These are phyloP conservation scores for Chrysopogon serrulatus DNA, from an alignment of 176 grass and related monocot genomes.

Conservation along the genomic window DNA sequence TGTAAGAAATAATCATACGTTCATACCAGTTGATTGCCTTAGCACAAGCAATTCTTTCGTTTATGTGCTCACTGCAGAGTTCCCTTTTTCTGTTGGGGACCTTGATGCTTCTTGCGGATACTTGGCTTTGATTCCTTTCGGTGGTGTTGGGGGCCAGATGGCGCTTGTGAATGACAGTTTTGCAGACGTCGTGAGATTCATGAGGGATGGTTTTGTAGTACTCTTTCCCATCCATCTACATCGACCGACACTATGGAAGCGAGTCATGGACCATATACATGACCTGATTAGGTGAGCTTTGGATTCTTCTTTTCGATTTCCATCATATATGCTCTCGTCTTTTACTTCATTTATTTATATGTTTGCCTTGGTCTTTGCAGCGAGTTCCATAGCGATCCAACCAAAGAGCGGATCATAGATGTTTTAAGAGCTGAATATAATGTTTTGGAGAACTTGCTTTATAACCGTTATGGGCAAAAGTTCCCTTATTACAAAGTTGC, in stretches of 20 bases:
- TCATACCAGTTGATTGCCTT: neutral
- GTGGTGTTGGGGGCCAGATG: neutral
- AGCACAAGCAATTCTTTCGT: neutral
- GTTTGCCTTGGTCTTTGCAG: neutral
- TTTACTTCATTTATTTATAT: neutral
- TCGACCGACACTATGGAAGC: neutral
- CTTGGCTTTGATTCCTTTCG: slow-evolving; percentile 7
- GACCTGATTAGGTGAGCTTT: neutral
- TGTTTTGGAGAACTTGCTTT: neutral
- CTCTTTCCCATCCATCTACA: neutral
- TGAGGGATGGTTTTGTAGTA: neutral
- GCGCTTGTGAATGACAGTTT: neutral
- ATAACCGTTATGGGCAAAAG: too few relatives aligned
- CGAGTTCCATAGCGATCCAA: neutral
- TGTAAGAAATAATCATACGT: neutral
- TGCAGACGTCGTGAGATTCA: neutral
- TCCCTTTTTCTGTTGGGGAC: neutral
- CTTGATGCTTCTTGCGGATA: slow-evolving; percentile 21
- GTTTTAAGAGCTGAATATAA: neutral
- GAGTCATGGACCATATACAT: neutral
- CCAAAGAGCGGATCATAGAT: neutral
- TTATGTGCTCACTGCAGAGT: neutral
- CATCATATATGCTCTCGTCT: too few relatives aligned
- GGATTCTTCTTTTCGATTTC: too few relatives aligned
- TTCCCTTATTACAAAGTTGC: neutral